These are phyloP conservation scores for Trichosporon asahii DNA, from an alignment of 1,284 basidiomycete species.

Conservation along the genomic window DNA sequence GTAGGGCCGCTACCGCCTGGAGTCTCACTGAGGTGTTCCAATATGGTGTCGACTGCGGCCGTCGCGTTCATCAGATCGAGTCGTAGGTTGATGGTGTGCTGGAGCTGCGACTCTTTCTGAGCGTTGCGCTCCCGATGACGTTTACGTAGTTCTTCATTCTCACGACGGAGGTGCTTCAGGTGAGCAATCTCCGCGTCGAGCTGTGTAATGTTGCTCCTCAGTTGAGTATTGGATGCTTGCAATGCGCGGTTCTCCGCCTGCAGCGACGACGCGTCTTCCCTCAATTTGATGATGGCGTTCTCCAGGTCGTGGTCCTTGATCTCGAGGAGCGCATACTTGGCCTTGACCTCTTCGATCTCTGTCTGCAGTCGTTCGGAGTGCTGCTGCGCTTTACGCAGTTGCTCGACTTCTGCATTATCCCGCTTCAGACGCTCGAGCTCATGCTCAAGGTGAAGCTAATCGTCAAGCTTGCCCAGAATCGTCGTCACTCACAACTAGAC, in stretches of 20 bases:
- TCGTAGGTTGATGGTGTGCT: not conserved
- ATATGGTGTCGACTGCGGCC: not conserved
- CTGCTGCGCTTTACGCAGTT: not conserved
- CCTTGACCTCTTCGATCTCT: not conserved
- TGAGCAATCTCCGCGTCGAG: not conserved
- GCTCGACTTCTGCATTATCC: not conserved
- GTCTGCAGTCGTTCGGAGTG: not conserved
- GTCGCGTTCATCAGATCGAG: not conserved
- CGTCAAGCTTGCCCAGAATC: not conserved
- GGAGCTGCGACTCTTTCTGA: not conserved
- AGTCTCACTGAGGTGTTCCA: not conserved
- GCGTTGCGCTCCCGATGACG: not conserved
- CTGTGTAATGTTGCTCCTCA: not conserved
- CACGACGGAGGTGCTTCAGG: not conserved
- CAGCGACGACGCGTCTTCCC: not conserved
- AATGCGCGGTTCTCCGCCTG: not conserved
- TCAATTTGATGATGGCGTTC: not conserved
- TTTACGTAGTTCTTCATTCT: not conserved
- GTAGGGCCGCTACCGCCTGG: not conserved
- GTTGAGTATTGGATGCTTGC: not conserved
- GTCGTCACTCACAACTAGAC: not conserved
- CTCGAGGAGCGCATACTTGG: too few species aligned
- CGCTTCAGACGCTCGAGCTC: not conserved
- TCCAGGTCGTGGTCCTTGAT: not conserved
- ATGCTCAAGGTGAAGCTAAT: not conserved